phyloP scores from a whole-genome alignment of 805 yeast species.

The Spathaspora boniae region DNA sequence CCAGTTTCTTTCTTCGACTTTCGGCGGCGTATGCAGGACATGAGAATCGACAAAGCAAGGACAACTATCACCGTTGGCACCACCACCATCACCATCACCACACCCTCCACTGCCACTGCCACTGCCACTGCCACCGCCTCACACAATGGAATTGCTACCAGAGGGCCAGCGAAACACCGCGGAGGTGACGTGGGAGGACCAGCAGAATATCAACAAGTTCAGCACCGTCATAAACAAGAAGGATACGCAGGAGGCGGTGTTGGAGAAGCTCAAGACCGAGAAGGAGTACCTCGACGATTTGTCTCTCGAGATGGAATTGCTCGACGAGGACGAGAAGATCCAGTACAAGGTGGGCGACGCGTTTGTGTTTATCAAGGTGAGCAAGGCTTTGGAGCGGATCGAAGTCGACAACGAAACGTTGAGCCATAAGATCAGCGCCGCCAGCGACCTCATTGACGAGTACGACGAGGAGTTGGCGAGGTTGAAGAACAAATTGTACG shows the following conservation, averaged over 20 bases:
- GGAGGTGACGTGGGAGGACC: slow-evolving; percentile 81
- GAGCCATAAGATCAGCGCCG: slow-evolving; percentile 44
- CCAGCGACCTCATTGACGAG: slow-evolving; percentile 46
- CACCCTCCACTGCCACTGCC: neutral
- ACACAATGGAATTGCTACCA: slow-evolving; percentile 46
- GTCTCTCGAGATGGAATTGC: slow-evolving; percentile 75
- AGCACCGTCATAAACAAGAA: slow-evolving; percentile 75
- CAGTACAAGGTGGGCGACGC: slow-evolving; percentile 81
- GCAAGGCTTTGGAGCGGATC: slow-evolving; percentile 62
- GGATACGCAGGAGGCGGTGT: slow-evolving; percentile 50
- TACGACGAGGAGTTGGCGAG: slow-evolving; percentile 53
- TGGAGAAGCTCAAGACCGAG: slow-evolving; percentile 54
- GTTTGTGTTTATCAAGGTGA: slow-evolving; percentile 67
- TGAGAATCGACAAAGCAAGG: too few species aligned
- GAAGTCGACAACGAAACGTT: slow-evolving; percentile 59
- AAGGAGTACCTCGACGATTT: slow-evolving; percentile 89
- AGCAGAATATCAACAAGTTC: slow-evolving; percentile 82
- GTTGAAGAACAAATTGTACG: slow-evolving; percentile 74
- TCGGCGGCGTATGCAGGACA: too few species aligned
- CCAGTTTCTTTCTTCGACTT: too few species aligned
- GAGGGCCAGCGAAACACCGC: slow-evolving; percentile 51
- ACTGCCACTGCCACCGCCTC: neutral
- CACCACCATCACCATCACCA: slow-evolving; percentile 3
- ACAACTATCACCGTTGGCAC: slow-evolving; percentile 1
- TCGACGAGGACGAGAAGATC: slow-evolving; percentile 68